These are phyloP conservation scores for Trichomonascaceae sp. DNA, from an alignment of 1,139 yeast genomes.

Conservation along the genomic window DNA sequence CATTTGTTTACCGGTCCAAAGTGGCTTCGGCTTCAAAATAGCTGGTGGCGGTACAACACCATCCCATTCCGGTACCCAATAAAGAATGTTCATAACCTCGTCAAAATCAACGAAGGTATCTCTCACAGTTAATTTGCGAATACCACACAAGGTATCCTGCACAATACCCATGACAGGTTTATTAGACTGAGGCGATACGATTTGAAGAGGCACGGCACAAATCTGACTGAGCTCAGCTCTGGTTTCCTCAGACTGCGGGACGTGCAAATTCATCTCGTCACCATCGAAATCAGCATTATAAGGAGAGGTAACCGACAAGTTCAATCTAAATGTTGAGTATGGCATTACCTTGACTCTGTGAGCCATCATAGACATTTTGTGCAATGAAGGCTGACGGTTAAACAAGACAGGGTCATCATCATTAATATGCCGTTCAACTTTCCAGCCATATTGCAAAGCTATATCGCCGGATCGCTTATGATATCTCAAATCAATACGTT, in stretches of 20 bases:
- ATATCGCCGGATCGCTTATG: conserved; percentile 98
- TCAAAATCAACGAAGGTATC: conserved; percentile 85
- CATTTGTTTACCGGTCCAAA: conserved; percentile 97
- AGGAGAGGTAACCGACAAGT: conserved; percentile 94
- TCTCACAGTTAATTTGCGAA: conserved; percentile 89
- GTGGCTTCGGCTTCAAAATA: conserved; percentile 84
- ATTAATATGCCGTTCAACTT: conserved; percentile 96
- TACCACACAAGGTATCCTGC: conserved; percentile 96
- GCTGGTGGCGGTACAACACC: conserved; percentile 98
- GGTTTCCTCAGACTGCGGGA: conserved; percentile 97
- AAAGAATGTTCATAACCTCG: conserved; percentile 92
- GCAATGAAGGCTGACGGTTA: conserved; percentile 98
- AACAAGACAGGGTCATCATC: conserved; percentile 96
- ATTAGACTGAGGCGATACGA: conserved; percentile 96
- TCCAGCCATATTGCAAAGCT: conserved; percentile 98
- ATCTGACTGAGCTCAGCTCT: conserved; percentile 92
- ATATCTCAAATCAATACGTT: conserved; percentile 93
- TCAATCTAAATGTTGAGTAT: conserved; percentile 93
- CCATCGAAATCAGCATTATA: conserved; percentile 99
- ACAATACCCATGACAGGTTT: conserved; percentile 99
- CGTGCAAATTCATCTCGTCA: conserved; percentile 99
- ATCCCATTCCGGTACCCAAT: conserved; percentile 99
- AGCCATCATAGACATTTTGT: conserved; percentile 99
- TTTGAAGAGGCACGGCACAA: conserved; percentile 95
- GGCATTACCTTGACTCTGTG: conserved; percentile 99